A percentile compares a stretch with the other conserved stretches of the same genome.
phyloP scores from a whole-genome alignment of 2,329 filamentous ascomycete genomes.

The Gnomoniopsis sp. region DNA sequence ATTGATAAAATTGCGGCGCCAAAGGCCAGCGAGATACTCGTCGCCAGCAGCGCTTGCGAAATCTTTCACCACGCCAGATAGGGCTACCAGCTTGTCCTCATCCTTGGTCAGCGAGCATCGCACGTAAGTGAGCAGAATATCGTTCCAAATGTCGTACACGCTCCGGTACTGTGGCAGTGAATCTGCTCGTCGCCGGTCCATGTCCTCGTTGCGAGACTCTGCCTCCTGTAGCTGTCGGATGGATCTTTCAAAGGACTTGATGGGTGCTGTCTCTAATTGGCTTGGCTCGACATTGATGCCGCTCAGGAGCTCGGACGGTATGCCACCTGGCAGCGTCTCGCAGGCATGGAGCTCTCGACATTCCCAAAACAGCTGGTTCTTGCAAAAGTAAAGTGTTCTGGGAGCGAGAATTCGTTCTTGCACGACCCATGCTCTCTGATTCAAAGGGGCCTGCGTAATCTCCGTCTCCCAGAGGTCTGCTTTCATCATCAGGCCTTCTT shows the following conservation, averaged over 20 bases:
- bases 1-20: conserved; percentile 7
- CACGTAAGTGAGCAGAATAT: conserved; percentile 1
- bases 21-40: conserved; percentile 12
- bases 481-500: conserved; percentile 1
- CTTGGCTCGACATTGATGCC: background rate
- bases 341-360: conserved; percentile 10
- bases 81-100: conserved; percentile 10
- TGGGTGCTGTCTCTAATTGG: background rate
- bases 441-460: conserved; percentile 1
- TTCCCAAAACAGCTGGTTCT: conserved; percentile 13
- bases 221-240: background rate
- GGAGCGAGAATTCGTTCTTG: conserved; percentile 14
- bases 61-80: conserved; percentile 12
- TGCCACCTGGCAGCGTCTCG: conserved; percentile 1
- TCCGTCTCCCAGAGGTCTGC: conserved; percentile 9
- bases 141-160: conserved; percentile 4
- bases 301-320: background rate
- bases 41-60: background rate
- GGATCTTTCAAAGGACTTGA: conserved; percentile 5
- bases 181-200: background rate
- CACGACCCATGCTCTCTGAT: conserved; percentile 10
- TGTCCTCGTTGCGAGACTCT: background rate
- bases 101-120: conserved; percentile 6
- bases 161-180: background rate
- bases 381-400: conserved; percentile 4